Evolutionary conservation across 257 asterid genomes (phyloP).

Genomic region (Nicotiana noctiflora): DNA sequence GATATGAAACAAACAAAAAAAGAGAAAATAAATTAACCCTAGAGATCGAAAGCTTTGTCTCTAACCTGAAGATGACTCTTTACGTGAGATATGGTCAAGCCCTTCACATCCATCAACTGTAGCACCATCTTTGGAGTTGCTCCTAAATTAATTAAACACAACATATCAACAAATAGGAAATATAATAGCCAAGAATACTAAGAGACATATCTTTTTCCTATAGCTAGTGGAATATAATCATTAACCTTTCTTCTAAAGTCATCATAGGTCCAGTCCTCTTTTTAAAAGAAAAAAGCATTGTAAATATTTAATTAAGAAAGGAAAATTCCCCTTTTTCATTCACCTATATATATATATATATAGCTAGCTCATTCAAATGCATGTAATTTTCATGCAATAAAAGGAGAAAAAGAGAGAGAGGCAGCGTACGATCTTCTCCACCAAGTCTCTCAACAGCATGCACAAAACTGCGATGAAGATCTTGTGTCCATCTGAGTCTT

Average conservation of each 20-base stretch:
- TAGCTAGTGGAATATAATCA: too few relatives aligned
- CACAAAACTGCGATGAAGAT: conserved; percentile 61
- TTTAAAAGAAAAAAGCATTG: not conserved
- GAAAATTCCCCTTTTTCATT: not conserved
- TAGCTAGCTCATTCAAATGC: not conserved
- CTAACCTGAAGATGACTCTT: conserved; percentile 85
- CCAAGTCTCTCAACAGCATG: conserved; percentile 63
- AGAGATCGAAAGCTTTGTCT: not conserved
- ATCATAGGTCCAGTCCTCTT: not conserved
- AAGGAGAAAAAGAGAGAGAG: not conserved
- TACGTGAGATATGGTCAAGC: conserved; percentile 61
- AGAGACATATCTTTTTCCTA: too few relatives aligned
- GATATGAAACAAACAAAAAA: too few relatives aligned
- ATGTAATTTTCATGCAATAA: not conserved
- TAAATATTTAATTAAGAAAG: not conserved
- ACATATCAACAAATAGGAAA: not conserved
- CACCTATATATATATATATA: not conserved
- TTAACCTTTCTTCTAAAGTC: too few relatives aligned
- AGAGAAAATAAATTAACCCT: not conserved
- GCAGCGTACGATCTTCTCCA: conserved; percentile 55
- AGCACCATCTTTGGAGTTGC: conserved; percentile 84
- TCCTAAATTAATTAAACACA: conserved; percentile 24
- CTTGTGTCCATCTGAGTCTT: conserved; percentile 57
- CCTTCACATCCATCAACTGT: conserved; percentile 72
- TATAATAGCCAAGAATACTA: not conserved